Evolutionary conservation across 129 eudicot species (phyloP), one percentile per base, ranked within the genome.

Genomic region (Chrysanthemum makinoi): DNA sequence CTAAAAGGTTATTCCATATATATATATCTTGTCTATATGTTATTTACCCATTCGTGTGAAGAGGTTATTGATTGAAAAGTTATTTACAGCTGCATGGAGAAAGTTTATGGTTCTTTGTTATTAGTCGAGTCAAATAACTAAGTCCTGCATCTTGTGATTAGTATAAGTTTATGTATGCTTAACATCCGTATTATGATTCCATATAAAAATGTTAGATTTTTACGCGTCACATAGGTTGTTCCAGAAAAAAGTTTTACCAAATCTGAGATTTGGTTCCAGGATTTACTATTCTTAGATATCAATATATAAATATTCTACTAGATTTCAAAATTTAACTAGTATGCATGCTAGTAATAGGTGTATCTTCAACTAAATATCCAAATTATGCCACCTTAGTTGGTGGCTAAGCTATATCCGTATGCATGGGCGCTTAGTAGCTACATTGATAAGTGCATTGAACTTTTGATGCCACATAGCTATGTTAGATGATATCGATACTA

Each of bases 201-300:
- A 61, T 18, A 72, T 59, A 63, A 54, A 63, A 54, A 53, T 54
- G 30, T 48, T 54, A 3, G 6, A 19, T 22, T 53, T 54, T 69
- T 30, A 11, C 52, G 62, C 26, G n/a, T 28, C 53, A 28, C 33
- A 68, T 55, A 18, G 9, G 46, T 57, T 57, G 43, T 43, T 56
- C 26, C 8, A 71, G 46, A 71, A 24, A 44, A 20, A 70, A 19
- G 46, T 39, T 49, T 57, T 48, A 49, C 33, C 33, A 53, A 53
- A 69, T 69, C 71, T 20, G 43, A 63, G 15, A 16, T 9, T 68
- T 68, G n/a, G 52, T 28, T 69, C 47, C 48, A 52, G 33, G 50
- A 52, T 69, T 51, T 61, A 15, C 51, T 30, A 18, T 33, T 33
- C 11, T 17, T 20, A 56, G 10, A 55, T 13, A 35, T 33, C 9